Base-by-base conservation (phyloP, 2,329 filamentous ascomycete species). In the Arthrobotrys conoides region DNA sequence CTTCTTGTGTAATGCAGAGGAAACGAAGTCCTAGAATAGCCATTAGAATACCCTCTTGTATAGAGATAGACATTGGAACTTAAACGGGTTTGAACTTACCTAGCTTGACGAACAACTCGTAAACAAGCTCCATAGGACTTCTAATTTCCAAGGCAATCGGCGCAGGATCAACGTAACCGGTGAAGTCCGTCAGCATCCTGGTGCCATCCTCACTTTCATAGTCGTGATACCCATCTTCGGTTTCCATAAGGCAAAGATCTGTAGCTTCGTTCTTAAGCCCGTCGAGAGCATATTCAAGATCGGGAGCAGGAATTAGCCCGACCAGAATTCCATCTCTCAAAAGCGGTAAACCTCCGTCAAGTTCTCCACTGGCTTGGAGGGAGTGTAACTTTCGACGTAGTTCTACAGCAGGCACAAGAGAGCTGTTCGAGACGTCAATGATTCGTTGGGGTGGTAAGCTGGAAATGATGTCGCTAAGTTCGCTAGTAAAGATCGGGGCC, bases 71-170 rank as follows among this genome's bases (percentile, higher is more conserved):
- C 5, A 8, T 30, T n/a, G 14, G 20, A 22, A 5, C 5, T 2
- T 12, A 20, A 5, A 14, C 10, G 20, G 10, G 10, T 22, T 33
- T 48, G 27, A 22, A 77, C 75, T 55, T 72, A 72, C 75, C 75
- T 8, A 99, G 87, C 85, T 99, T 99, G 64, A 93, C 92, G 84
- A 98, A 99, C 82, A 94, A 95, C 83, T 99, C 96, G 82, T 97
- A 97, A 3, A 97, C 96, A 46, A 99, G 86, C 83, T 98, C 94
- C 89, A 98, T 94, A 0, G 96, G 93, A 0, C 92, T 96, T 81
- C 91, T 90, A 33, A 97, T 92, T 83, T 99, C 96, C 24, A 99
- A 87, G 12, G 94, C 89, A 14, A 99, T 89, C 0, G 96, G 96
- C 1, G 95, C 91, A 16, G 93, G 93, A 83, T 99, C 96, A 84